A percentile compares a stretch with the other conserved stretches of the same genome.
Conservation (phyloP, 768 basidiomycete genomes). For the Podaxis sp. region DNA sequence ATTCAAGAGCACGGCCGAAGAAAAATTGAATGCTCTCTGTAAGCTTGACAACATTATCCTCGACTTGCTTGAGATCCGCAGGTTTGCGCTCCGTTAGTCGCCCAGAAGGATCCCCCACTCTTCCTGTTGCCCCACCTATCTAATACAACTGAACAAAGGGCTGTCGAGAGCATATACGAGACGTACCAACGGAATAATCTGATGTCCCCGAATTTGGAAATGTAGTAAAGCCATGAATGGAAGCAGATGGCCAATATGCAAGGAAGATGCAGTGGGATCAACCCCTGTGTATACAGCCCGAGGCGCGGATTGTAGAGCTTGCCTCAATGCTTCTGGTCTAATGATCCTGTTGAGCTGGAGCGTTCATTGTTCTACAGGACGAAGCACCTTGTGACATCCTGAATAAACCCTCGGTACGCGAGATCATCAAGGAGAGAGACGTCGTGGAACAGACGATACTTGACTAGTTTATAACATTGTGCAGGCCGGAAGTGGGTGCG, state of each 20-base stretch:
- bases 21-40: constrained; percentile 66
- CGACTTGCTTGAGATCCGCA: constrained; percentile 56
- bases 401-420: constrained; percentile 43
- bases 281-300: constrained; percentile 83
- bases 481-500: not conserved
- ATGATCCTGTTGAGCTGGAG: not conserved
- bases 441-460: constrained; percentile 5
- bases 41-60: constrained; percentile 64
- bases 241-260: constrained; percentile 93
- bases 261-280: constrained; percentile 86
- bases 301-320: constrained; percentile 32
- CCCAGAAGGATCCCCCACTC: constrained; percentile 97
- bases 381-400: constrained; percentile 42
- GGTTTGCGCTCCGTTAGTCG: constrained; percentile 76
- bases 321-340: constrained; percentile 41
- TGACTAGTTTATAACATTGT: not conserved
- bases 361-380: not conserved
- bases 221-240: constrained; percentile 87
- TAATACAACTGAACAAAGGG: constrained; percentile 28
- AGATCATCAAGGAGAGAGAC: constrained; percentile 40
- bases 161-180: not conserved
- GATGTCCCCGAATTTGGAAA: constrained; percentile 84
- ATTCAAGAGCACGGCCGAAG: constrained; percentile 61
- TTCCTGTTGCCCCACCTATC: constrained; percentile 96
- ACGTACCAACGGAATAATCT: constrained; percentile 79